A percentile compares a stretch with the other conserved stretches of the same genome.
Conservation (phyloP, 164 flowering plant species). For the Vitis amurensis region DNA sequence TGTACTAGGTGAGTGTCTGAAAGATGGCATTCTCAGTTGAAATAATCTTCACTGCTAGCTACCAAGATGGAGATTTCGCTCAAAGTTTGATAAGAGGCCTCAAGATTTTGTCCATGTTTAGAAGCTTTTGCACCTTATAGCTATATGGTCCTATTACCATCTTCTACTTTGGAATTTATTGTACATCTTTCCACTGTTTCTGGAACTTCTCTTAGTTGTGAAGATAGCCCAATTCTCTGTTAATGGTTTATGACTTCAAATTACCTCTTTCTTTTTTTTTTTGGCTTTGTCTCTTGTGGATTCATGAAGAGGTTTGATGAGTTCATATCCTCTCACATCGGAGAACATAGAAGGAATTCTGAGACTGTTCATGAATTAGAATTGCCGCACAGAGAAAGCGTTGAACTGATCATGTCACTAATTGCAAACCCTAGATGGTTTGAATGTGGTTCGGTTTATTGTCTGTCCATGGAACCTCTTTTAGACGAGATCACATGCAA, state of each 20-base stretch:
- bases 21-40: conserved; percentile 37
- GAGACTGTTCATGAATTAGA: background rate
- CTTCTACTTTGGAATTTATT: background rate
- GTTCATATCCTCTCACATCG: background rate
- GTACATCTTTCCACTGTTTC: background rate
- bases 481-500: too few relatives aligned
- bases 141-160: background rate
- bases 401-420: too few relatives aligned
- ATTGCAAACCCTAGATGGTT: too few relatives aligned
- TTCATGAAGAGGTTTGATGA: background rate
- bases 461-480: too few relatives aligned
- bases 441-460: too few relatives aligned
- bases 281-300: background rate
- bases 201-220: background rate
- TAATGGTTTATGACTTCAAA: background rate
- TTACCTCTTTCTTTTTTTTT: too few relatives aligned
- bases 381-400: too few relatives aligned
- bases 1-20: conserved; percentile 39
- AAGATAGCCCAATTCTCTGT: background rate
- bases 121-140: background rate
- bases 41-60: background rate
- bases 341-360: background rate
- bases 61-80: background rate
- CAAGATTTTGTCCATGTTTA: too few relatives aligned
- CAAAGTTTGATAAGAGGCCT: background rate